A percentile compares a stretch with the other conserved stretches of the same genome.
These are phyloP conservation scores for Pseudozyma hubeiensis DNA, from an alignment of 1,284 basidiomycete species.

Conservation along the genomic window DNA sequence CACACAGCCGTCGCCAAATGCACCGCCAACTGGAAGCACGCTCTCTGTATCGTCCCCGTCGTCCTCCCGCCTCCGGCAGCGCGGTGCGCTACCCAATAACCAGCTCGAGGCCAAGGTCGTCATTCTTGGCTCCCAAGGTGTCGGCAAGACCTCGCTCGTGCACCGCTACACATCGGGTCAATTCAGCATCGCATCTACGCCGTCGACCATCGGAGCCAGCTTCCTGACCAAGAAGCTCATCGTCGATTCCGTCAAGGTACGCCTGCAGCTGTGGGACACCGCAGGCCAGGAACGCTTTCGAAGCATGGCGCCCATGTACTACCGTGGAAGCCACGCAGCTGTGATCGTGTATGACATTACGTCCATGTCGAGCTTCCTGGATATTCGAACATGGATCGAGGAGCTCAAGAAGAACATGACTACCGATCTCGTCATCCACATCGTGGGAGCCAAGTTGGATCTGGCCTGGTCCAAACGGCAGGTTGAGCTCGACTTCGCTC, in stretches of 20 bases:
- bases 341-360: conserved; percentile 98
- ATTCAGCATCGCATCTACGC: conserved; percentile 51
- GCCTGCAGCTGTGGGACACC: conserved; percentile 86
- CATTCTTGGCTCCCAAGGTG: conserved; percentile 94
- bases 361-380: conserved; percentile 86
- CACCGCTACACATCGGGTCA: conserved; percentile 88
- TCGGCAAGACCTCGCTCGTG: conserved; percentile 93
- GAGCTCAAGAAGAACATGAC: conserved; percentile 82
- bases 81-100: conserved; percentile 33
- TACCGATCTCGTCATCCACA: conserved; percentile 83
- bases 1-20: conserved; percentile 15
- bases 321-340: conserved; percentile 96
- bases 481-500: conserved; percentile 82
- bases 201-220: conserved; percentile 90
- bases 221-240: conserved; percentile 94
- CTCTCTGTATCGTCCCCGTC: conserved; percentile 16
- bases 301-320: conserved; percentile 99
- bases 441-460: conserved; percentile 90
- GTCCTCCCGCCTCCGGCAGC: conserved; percentile 23
- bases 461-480: conserved; percentile 69
- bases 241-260: conserved; percentile 86
- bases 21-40: conserved; percentile 6
- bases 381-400: conserved; percentile 92
- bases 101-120: conserved; percentile 92
- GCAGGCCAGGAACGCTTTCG: conserved; percentile 95